A percentile compares a stretch with the other conserved stretches of the same genome.
Evolutionary conservation across 202 grass and related monocot genomes (phyloP).

Genomic region (Carex arenaria): DNA sequence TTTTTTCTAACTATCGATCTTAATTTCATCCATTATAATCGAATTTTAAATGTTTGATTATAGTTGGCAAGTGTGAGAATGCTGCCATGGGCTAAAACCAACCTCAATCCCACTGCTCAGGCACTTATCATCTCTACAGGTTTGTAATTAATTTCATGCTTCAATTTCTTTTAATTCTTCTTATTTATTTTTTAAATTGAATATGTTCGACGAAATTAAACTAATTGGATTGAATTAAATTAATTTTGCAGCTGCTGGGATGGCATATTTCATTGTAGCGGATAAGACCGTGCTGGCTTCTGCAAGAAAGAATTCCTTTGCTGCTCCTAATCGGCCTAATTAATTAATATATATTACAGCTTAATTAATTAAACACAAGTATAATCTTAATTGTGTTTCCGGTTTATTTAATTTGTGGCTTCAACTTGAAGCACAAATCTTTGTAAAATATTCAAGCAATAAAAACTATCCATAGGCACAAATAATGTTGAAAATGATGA

Average conservation of each 20-base stretch:
- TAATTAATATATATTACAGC: not conserved
- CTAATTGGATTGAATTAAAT: not conserved
- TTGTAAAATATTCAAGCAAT: constrained; percentile 7
- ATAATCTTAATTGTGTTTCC: not conserved
- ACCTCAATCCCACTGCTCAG: constrained; percentile 60
- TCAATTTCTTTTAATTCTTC: not conserved
- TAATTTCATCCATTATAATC: not conserved
- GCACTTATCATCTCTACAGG: constrained; percentile 64
- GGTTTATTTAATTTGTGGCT: not conserved
- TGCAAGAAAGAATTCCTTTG: constrained; percentile 50
- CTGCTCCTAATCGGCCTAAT: not conserved
- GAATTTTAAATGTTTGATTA: not conserved
- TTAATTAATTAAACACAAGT: not conserved
- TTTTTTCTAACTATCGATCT: not conserved
- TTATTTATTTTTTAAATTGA: no score
- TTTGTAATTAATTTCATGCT: not conserved
- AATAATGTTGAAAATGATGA: no score
- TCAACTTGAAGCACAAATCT: not conserved
- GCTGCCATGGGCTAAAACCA: constrained; percentile 48
- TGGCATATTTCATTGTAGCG: constrained; percentile 64
- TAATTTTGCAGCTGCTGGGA: constrained; percentile 38
- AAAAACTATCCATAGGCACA: not conserved
- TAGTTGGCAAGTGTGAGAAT: constrained; percentile 53
- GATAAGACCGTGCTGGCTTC: constrained; percentile 60
- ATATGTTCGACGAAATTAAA: no score